phyloP scores from a whole-genome alignment of 2,329 filamentous ascomycete genomes.

The Clarireedia paspali region DNA sequence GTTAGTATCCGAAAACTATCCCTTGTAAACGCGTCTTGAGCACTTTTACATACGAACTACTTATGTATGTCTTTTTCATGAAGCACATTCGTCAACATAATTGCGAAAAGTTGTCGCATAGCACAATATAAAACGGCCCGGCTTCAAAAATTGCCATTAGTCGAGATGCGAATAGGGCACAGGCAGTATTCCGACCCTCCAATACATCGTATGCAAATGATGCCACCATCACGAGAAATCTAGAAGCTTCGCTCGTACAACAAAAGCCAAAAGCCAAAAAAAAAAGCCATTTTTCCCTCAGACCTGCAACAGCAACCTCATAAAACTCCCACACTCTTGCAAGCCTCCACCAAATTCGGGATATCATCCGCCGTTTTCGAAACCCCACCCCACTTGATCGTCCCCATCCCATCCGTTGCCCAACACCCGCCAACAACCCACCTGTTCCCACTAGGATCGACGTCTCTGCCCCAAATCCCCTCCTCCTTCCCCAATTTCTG shows the following conservation, averaged over 20 bases:
- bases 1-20: background rate
- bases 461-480: slow-evolving; percentile 53
- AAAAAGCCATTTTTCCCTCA: background rate
- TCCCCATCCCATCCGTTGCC: slow-evolving; percentile 32
- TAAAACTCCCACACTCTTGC: slow-evolving; percentile 22
- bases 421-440: slow-evolving; percentile 60
- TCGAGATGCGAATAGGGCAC: no score
- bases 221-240: no score
- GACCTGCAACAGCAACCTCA: background rate
- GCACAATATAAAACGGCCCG: no score
- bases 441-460: slow-evolving; percentile 56
- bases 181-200: no score
- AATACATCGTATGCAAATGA: no score
- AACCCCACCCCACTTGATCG: slow-evolving; percentile 45
- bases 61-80: no score
- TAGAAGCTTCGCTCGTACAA: no score
- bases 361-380: slow-evolving; percentile 45
- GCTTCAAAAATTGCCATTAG: no score
- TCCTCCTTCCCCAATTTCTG: slow-evolving; percentile 53
- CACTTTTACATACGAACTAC: no score
- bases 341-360: slow-evolving; percentile 43
- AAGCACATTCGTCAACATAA: no score
- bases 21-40: no score
- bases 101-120: no score
- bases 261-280: background rate